Evolutionary conservation across 2,329 filamentous ascomycete species (phyloP), one percentile per base, ranked within the genome.

Genomic region (Hypomyces rosellus): DNA sequence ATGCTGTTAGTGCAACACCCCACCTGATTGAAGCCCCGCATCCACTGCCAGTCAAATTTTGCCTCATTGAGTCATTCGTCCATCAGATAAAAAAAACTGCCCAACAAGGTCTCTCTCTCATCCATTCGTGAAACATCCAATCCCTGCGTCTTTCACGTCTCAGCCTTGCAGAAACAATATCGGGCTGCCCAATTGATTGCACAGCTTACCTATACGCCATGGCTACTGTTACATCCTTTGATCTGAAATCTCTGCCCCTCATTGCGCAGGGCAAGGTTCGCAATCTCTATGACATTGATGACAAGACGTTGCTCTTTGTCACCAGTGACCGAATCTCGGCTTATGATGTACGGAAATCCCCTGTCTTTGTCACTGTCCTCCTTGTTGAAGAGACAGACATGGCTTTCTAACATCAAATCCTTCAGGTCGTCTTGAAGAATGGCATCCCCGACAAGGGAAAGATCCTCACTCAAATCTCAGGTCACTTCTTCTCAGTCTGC

Each of bases 261-360:
- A 56, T 70, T 43, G 66, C 68, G 36, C 65, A 66, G 34, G 74
- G 76, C 59, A 95, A 95, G 72, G 89, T 95, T 22, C 82, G 89
- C 62, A 88, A 95, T 63, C 78, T 95, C 36, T 95, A 89, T 68
- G 76, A 80, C 54, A 73, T 95, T 48, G 73, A 81, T 50, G 52
- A 59, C 40, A 45, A 55, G 38, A 86, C 81, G 2, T 80, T 95
- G 4, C 84, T 95, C 50, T 92, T 96, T 65, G 83, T 91, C 49
- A 86, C 88, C 20, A 87, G 88, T 13, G 91, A 96, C 72, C 86
- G 93, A 58, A 93, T 96, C 67, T 96, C 89, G 20, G 93, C 93
- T 50, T 97, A 92, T 75, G 92, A 97, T 77, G 89, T 95, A 60
- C 16, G 44, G 44, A 34, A 43, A 13, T 5, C n/a, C 30, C 11